These are phyloP conservation scores for Zoysia japonica DNA, from an alignment of 176 grass and related monocot species.

Conservation along the genomic window DNA sequence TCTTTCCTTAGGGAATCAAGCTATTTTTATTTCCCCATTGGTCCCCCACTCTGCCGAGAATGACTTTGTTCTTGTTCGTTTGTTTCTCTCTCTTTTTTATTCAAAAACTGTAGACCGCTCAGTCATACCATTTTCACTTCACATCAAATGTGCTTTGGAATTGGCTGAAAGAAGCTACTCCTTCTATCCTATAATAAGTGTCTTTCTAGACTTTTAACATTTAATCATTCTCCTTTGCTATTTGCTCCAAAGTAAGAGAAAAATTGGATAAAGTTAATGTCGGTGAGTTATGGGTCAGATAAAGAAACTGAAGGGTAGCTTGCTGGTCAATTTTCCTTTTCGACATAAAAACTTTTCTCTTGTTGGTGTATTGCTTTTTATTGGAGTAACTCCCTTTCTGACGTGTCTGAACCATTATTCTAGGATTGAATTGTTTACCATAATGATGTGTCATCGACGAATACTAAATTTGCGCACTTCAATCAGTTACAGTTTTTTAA, in stretches of 20 bases:
- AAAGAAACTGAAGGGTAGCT: neutral
- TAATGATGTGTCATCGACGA: conserved; percentile 3
- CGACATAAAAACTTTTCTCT: neutral
- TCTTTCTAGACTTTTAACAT: too few relatives aligned
- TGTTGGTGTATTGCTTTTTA: neutral
- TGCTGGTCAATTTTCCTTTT: neutral
- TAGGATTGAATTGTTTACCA: neutral
- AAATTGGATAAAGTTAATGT: too few relatives aligned
- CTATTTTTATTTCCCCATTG: neutral
- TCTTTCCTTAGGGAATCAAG: conserved; percentile 30
- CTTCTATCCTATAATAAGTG: too few relatives aligned
- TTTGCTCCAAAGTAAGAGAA: too few relatives aligned
- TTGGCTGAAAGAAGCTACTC: neutral
- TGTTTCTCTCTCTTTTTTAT: neutral
- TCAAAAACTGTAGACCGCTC: neutral
- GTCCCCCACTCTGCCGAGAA: conserved; percentile 25
- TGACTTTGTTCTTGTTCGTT: conserved; percentile 1
- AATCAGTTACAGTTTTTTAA: conserved; percentile 2
- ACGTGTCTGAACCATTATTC: neutral
- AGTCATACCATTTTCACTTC: neutral
- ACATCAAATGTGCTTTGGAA: neutral
- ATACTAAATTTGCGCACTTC: conserved; percentile 7
- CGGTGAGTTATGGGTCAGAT: neutral
- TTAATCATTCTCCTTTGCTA: too few relatives aligned
- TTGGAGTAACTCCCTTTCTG: neutral